phyloP scores from a whole-genome alignment of 306 rosid genomes.

The Cucumis cinereus region DNA sequence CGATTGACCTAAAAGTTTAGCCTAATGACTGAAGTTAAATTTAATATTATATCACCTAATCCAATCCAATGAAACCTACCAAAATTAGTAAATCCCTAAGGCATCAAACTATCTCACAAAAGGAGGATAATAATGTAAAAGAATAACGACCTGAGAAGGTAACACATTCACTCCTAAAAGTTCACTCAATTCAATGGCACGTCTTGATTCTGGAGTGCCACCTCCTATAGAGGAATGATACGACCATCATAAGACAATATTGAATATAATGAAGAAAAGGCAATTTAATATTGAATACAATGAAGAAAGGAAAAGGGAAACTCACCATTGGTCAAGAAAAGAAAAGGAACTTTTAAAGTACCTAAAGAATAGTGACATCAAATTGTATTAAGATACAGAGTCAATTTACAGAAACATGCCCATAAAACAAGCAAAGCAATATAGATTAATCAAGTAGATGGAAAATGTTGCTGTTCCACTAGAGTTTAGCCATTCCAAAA shows the following conservation, averaged over 20 bases:
- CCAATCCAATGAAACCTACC: neutral
- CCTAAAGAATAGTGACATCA: conserved; percentile 27
- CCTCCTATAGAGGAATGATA: conserved; percentile 38
- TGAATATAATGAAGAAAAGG: neutral
- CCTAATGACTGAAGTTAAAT: too few species aligned
- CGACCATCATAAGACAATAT: neutral
- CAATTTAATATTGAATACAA: conserved; percentile 29
- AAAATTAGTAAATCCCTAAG: neutral
- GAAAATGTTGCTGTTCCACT: neutral
- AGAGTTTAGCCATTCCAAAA: neutral
- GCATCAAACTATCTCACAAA: neutral
- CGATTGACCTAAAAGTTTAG: too few species aligned
- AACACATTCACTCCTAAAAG: conserved; percentile 53
- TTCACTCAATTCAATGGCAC: conserved; percentile 60
- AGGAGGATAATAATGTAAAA: neutral
- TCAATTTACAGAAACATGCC: neutral
- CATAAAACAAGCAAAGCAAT: neutral
- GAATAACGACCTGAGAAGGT: conserved; percentile 49
- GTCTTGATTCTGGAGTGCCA: conserved; percentile 67
- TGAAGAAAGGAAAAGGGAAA: neutral
- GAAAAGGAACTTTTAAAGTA: conserved; percentile 42
- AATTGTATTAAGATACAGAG: neutral
- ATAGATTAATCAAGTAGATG: neutral
- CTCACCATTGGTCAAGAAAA: conserved; percentile 79
- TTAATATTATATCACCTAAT: too few species aligned